Conservation (phyloP, 176 grass and related monocot genomes). For the Lolium multiflorum region DNA sequence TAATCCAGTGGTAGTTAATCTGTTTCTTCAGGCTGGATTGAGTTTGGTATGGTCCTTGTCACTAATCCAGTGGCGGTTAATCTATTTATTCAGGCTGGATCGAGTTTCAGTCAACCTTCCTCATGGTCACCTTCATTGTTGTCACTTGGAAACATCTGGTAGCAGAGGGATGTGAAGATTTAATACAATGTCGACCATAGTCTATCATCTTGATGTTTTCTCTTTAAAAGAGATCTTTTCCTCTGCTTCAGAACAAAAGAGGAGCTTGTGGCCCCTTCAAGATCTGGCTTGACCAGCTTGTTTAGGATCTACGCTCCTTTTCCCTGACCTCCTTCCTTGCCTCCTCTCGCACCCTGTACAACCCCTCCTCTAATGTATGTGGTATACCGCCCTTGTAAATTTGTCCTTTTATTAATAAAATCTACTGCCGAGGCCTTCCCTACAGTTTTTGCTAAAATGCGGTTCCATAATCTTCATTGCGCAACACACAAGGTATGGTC, state of each 20-base stretch:
- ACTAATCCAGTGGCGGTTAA: background rate
- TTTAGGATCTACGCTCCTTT: background rate
- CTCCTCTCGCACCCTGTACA: background rate
- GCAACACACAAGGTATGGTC: too few species aligned
- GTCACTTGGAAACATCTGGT: background rate
- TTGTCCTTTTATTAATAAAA: background rate
- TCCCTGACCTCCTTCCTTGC: background rate
- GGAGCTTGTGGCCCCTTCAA: background rate
- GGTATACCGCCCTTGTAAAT: background rate
- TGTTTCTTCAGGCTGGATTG: background rate
- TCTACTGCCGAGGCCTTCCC: background rate
- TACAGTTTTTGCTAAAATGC: background rate
- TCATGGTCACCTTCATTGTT: background rate
- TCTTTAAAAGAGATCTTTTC: background rate
- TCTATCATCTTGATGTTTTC: background rate
- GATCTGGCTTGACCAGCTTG: background rate
- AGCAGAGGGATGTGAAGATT: background rate
- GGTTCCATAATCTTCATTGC: constrained; percentile 1
- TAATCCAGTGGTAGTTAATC: background rate
- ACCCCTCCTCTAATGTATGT: background rate
- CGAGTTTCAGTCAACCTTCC: background rate
- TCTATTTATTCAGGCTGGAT: background rate
- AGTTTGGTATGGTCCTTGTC: background rate
- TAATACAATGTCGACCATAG: background rate
- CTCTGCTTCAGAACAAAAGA: background rate